Evolutionary conservation across 352 stramenopile genomes (phyloP).

Genomic region (Globisporangium viniferum): DNA sequence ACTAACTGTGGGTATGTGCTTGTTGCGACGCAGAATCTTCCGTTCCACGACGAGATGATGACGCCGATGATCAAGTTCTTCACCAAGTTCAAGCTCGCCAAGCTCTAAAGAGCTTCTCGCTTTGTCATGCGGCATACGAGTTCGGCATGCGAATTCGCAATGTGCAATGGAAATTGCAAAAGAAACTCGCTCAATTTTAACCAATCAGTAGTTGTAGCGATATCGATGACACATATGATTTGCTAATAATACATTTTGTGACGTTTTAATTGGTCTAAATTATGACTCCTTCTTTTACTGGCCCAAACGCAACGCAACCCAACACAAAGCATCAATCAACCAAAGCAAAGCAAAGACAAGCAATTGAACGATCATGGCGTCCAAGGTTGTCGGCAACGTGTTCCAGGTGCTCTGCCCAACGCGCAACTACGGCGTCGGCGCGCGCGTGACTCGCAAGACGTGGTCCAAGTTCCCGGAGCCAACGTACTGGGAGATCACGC

Average conservation of each 20-base stretch:
- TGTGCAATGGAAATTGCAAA: neutral
- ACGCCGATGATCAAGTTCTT: slow-evolving; percentile 67
- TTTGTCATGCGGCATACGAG: no score
- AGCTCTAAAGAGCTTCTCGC: slow-evolving; percentile 26
- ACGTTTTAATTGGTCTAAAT: slow-evolving; percentile 20
- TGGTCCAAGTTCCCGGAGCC: slow-evolving; percentile 73
- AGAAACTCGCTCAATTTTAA: slow-evolving; percentile 8
- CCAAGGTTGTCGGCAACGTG: slow-evolving; percentile 56
- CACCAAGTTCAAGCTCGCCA: slow-evolving; percentile 61
- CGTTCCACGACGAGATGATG: slow-evolving; percentile 64
- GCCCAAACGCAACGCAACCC: neutral
- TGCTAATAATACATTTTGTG: slow-evolving; percentile 12
- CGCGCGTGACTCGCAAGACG: slow-evolving; percentile 69
- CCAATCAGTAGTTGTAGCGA: slow-evolving; percentile 12
- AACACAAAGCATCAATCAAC: neutral
- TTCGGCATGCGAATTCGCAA: no score
- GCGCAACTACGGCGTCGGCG: slow-evolving; percentile 68
- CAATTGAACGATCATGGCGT: slow-evolving; percentile 20
- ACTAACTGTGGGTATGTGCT: neutral
- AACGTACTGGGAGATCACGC: slow-evolving; percentile 81
- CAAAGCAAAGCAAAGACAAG: slow-evolving; percentile 6
- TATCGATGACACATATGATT: slow-evolving; percentile 3
- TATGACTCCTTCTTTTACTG: neutral
- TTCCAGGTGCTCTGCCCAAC: slow-evolving; percentile 72
- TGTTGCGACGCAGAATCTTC: slow-evolving; percentile 29